These are phyloP conservation scores for Corynespora cassiicola DNA, from an alignment of 2,329 filamentous ascomycete species.

Conservation along the genomic window DNA sequence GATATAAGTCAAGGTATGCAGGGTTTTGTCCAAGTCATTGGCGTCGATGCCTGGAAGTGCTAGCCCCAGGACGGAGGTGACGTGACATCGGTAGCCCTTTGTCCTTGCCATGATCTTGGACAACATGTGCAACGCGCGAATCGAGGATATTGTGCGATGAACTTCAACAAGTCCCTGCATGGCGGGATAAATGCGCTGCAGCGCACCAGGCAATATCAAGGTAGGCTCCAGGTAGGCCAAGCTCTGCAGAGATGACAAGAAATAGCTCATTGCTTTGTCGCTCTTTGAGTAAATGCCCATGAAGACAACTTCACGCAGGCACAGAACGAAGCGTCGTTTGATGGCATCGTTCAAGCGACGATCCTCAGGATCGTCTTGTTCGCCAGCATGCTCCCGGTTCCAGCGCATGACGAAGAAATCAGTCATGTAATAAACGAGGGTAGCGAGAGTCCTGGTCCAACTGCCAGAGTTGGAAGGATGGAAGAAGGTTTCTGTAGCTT, in stretches of 20 bases:
- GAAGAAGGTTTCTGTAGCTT: constrained; percentile 98
- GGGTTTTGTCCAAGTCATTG: constrained; percentile 95
- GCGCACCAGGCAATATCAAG: constrained; percentile 86
- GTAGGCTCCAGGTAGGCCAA: constrained; percentile 90
- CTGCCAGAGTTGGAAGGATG: constrained; percentile 93
- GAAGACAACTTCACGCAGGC: constrained; percentile 90
- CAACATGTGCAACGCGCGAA: constrained; percentile 90
- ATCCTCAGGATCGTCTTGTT: constrained; percentile 83
- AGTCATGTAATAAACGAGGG: constrained; percentile 88
- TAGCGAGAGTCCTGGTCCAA: constrained; percentile 90
- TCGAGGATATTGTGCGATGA: constrained; percentile 91
- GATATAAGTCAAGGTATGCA: constrained; percentile 93
- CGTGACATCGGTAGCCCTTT: constrained; percentile 95
- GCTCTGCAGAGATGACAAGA: constrained; percentile 86
- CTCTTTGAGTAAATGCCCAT: constrained; percentile 99
- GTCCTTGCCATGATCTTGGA: constrained; percentile 89
- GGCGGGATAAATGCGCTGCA: constrained; percentile 96
- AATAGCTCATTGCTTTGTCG: constrained; percentile 87
- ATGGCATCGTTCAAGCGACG: constrained; percentile 80
- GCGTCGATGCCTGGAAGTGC: constrained; percentile 95
- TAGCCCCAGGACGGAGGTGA: constrained; percentile 91
- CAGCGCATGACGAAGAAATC: constrained; percentile 98
- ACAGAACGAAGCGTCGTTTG: constrained; percentile 87
- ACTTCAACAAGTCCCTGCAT: constrained; percentile 97
- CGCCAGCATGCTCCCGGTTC: constrained; percentile 93